Conservation (phyloP, 495 filamentous ascomycete genomes). For the Talaromyces ruber region DNA sequence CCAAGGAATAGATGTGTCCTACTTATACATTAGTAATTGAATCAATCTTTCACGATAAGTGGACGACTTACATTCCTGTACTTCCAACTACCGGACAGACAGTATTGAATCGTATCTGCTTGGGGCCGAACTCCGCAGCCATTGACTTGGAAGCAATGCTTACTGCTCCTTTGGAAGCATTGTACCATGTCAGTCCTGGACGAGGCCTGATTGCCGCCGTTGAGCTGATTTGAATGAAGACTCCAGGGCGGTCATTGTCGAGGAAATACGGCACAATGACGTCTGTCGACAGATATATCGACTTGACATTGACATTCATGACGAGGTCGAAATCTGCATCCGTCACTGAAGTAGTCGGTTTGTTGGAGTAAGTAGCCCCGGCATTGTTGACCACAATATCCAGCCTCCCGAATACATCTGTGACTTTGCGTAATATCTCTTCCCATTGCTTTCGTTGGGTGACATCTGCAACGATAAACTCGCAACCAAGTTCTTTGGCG, state of each 20-base stretch:
- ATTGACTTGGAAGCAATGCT: constrained; percentile 50
- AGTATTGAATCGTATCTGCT: constrained; percentile 51
- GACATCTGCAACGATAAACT: constrained; percentile 19
- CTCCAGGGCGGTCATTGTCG: constrained; percentile 39
- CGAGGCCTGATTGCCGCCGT: constrained; percentile 50
- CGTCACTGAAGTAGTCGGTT: constrained; percentile 46
- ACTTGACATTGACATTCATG: constrained; percentile 51
- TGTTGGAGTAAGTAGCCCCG: constrained; percentile 20
- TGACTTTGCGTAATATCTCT: constrained; percentile 13
- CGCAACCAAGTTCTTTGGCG: constrained; percentile 13
- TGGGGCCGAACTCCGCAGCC: constrained; percentile 53
- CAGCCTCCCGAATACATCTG: constrained; percentile 19
- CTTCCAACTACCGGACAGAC: constrained; percentile 51
- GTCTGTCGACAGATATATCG: constrained; percentile 44
- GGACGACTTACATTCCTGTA: constrained; percentile 45
- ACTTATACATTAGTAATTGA: neutral
- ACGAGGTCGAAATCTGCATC: constrained; percentile 52
- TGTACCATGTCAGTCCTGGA: constrained; percentile 58
- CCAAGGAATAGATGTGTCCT: constrained; percentile 46
- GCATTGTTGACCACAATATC: constrained; percentile 35
- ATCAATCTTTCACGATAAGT: neutral
- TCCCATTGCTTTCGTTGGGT: constrained; percentile 16
- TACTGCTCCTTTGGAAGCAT: constrained; percentile 52
- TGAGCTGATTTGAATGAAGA: constrained; percentile 52
- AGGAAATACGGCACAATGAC: constrained; percentile 47